Evolutionary conservation across 2,329 filamentous ascomycete genomes (phyloP).

Genomic region (Alternaria ventricosa): DNA sequence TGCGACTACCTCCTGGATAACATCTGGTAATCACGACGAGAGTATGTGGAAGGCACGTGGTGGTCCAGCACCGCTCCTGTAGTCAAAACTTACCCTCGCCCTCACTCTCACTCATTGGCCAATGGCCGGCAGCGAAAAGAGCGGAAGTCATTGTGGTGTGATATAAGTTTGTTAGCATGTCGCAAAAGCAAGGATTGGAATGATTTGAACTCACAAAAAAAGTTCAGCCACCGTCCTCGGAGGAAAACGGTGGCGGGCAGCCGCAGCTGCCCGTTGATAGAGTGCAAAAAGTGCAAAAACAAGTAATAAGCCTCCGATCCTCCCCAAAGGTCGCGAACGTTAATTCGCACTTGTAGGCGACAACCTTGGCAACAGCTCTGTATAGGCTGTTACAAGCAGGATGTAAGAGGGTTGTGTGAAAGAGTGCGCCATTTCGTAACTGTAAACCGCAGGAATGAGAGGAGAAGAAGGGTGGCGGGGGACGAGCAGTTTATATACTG

Average conservation of each 20-base stretch:
- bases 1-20: neutral
- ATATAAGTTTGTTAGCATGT: neutral
- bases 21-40: neutral
- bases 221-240: neutral
- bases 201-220: neutral
- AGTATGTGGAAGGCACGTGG: neutral
- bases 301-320: neutral
- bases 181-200: too few species aligned
- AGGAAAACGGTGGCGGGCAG: neutral
- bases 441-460: neutral
- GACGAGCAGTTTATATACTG: neutral
- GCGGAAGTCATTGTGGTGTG: fast-evolving
- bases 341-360: neutral
- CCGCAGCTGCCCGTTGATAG: neutral
- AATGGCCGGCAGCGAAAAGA: neutral
- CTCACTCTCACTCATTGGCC: neutral
- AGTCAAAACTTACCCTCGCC: neutral
- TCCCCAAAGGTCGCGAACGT: neutral
- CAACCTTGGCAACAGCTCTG: too few species aligned
- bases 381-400: too few species aligned
- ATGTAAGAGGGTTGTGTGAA: too few species aligned
- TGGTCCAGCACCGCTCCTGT: fast-evolving
- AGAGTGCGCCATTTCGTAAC: too few species aligned
- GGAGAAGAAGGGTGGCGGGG: neutral
- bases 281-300: fast-evolving